Evolutionary conservation across 805 yeast species (phyloP), one percentile per base, ranked within the genome.

Genomic region (Wickerhamiella azyma): DNA sequence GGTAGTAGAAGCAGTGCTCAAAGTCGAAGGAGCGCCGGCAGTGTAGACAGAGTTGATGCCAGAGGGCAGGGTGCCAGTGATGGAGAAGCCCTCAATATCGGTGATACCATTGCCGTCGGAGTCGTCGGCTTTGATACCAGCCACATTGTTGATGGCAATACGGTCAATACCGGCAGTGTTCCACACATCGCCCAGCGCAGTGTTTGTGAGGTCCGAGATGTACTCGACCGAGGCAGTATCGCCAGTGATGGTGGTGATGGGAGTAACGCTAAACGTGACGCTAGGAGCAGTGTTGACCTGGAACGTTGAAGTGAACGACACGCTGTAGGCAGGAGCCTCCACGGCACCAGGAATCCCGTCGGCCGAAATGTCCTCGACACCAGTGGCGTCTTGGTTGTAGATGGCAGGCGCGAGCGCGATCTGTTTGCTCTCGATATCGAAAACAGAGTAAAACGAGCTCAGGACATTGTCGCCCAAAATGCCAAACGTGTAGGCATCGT

Each of bases 381-480:
- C 55, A 56, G 45, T 11, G 45, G 50, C 52, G 60, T 55, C 50
- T 38, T 72, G 68, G 50, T 68, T 72, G 48, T 46, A 56, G 14
- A 53, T 47, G 39, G 52, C 54, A 7, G 39, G 43, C 14, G 79
- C 85, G 47, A 82, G 51, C 0, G 79, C 74, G 33, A 81, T 64
- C 55, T 73, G 68, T 39, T 58, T 59, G 53, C 70, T 71, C 26
- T 78, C 83, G 41, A 79, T 63, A 58, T 83, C 83, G 59, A 72
- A 79, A n/a, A 79, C 85, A 24, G 73, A 70, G 57, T 81, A 83
- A 4, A 79, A 79, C 33, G 74, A 69, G 47, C 83, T 68, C 51
- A 82, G 62, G 56, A 81, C 72, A 41, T 72, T 70, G 57, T 79
- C 86, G 9, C 92, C 92, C 35, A 82, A 64, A 45, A 78, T 67